phyloP scores from a whole-genome alignment of 148 eudicot genomes.

The Spergularia bocconei region DNA sequence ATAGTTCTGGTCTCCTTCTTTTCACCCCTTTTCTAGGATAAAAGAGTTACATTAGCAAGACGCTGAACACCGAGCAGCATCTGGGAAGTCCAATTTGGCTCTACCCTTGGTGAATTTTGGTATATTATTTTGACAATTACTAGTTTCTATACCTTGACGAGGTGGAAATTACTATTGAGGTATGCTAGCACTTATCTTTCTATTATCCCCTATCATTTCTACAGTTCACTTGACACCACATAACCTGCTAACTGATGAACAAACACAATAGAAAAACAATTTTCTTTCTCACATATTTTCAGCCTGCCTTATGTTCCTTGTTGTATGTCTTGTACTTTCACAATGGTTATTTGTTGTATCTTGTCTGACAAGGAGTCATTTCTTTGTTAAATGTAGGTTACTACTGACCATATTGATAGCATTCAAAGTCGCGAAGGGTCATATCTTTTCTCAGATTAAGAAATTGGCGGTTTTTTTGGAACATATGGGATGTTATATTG shows the following conservation, averaged over 20 bases:
- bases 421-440: not conserved
- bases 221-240: not conserved
- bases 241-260: no score
- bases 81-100: not conserved
- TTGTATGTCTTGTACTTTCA: no score
- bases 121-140: slow-evolving; percentile 15
- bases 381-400: slow-evolving; percentile 11
- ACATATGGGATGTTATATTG: not conserved
- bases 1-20: not conserved
- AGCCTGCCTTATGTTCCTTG: not conserved
- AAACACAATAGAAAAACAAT: not conserved
- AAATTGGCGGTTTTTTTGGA: not conserved
- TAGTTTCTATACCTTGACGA: slow-evolving; percentile 13
- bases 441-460: not conserved
- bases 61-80: not conserved
- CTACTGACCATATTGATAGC: slow-evolving; percentile 24
- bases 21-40: not conserved
- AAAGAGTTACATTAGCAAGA: not conserved
- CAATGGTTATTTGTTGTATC: not conserved
- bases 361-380: not conserved
- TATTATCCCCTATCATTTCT: not conserved
- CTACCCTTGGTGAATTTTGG: slow-evolving; percentile 9
- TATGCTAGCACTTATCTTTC: not conserved
- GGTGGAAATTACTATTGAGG: slow-evolving; percentile 7
- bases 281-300: not conserved